Conservation (phyloP, 257 asterid genomes). For the Euphrasia confusa region DNA sequence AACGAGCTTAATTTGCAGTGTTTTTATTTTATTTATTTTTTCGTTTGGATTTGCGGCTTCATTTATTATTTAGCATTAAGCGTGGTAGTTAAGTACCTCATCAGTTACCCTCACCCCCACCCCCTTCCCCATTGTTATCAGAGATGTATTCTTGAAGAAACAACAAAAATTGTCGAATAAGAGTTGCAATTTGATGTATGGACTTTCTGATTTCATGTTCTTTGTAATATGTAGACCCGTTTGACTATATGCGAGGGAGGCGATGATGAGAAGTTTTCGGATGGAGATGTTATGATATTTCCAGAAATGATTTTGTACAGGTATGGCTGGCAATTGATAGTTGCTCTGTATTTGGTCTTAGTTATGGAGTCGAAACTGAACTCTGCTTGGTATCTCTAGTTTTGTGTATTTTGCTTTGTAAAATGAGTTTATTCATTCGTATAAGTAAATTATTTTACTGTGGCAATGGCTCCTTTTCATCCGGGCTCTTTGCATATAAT, state of each 20-base stretch:
- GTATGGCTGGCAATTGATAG: slow-evolving; percentile 30
- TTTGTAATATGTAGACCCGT: slow-evolving; percentile 56
- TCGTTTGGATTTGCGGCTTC: background rate
- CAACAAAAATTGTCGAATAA: background rate
- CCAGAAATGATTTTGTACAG: slow-evolving; percentile 85
- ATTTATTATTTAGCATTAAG: background rate
- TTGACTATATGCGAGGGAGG: slow-evolving; percentile 74
- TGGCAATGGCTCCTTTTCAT: background rate
- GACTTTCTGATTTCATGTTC: slow-evolving; percentile 24
- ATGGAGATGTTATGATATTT: slow-evolving; percentile 82
- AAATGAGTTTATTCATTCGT: background rate
- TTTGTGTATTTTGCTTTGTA: background rate
- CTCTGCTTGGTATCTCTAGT: slow-evolving; percentile 17
- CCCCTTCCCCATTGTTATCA: background rate
- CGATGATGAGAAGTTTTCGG: slow-evolving; percentile 49
- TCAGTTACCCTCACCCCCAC: background rate
- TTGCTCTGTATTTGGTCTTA: background rate
- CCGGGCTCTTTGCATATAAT: background rate
- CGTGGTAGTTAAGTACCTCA: background rate
- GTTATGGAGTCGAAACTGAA: background rate
- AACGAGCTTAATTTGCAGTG: background rate
- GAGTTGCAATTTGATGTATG: slow-evolving; percentile 14
- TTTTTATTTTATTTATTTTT: too few relatives aligned
- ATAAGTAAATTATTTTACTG: background rate
- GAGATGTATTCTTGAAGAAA: background rate